phyloP scores from a whole-genome alignment of 495 filamentous ascomycete genomes.

The Bathelium albidoporum region DNA sequence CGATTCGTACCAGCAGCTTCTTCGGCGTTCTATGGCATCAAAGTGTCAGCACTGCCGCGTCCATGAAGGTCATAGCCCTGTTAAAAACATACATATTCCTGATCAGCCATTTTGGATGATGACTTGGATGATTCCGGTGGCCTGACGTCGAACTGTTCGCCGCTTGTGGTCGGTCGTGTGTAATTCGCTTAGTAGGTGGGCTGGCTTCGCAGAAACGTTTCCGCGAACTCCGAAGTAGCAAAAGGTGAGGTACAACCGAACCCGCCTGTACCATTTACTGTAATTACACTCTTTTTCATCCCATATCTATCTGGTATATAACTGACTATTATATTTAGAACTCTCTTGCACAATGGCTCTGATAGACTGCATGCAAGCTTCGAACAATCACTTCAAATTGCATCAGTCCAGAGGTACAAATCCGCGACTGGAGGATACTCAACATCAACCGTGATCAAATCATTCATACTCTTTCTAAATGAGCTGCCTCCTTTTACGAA shows the following conservation, averaged over 20 bases:
- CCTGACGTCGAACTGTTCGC: neutral
- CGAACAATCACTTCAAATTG: no score
- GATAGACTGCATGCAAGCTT: neutral
- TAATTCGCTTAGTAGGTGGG: neutral
- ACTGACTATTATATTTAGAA: no score
- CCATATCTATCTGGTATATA: no score
- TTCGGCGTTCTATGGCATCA: slow-evolving; percentile 63
- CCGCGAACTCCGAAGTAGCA: neutral
- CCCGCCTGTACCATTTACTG: no score
- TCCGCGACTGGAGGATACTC: no score
- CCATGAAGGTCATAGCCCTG: neutral
- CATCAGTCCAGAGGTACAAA: no score
- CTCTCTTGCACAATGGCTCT: no score
- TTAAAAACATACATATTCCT: slow-evolving; percentile 69
- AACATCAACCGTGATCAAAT: no score
- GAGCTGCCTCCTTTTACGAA: no score
- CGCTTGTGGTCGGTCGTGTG: no score
- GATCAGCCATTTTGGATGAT: slow-evolving; percentile 78
- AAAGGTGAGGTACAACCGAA: no score
- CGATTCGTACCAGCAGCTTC: slow-evolving; percentile 73
- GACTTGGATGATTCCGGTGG: neutral
- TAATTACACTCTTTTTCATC: neutral
- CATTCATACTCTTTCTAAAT: no score
- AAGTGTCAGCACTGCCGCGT: slow-evolving; percentile 12
- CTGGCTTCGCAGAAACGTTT: neutral